These are phyloP conservation scores for Kwoniella dejecticola DNA, from an alignment of 768 basidiomycete genomes.

Conservation along the genomic window DNA sequence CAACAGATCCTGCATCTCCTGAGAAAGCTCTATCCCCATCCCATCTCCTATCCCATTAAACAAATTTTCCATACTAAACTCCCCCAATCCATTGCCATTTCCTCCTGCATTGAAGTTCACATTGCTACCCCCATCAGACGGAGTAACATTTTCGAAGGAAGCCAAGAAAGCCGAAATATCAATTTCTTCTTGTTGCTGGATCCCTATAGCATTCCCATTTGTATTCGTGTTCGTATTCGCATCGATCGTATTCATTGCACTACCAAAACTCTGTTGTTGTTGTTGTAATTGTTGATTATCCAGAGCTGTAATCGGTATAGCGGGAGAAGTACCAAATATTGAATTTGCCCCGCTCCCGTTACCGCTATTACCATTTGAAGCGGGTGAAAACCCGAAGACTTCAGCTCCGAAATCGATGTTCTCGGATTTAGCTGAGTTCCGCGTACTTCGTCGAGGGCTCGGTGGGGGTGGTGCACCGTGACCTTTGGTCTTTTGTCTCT, in stretches of 20 bases:
- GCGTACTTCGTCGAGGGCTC: conserved; percentile 27
- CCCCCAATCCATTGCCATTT: not conserved
- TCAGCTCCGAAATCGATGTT: conserved; percentile 11
- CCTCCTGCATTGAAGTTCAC: not conserved
- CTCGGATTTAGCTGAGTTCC: conserved; percentile 18
- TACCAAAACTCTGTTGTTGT: not conserved
- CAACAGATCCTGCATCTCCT: conserved; percentile 42
- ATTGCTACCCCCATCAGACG: not conserved
- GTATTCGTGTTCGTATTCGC: not conserved
- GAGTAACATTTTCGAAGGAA: conserved; percentile 13
- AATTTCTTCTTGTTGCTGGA: conserved; percentile 15
- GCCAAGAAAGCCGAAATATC: conserved; percentile 38
- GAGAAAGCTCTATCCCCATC: conserved; percentile 19
- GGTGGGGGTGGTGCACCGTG: conserved; percentile 21
- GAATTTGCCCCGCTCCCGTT: no score
- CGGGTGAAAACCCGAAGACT: conserved; percentile 31
- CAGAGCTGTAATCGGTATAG: conserved; percentile 12
- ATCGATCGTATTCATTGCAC: not conserved
- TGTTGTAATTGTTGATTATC: not conserved
- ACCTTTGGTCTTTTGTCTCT: conserved; percentile 22
- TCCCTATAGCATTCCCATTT: no score
- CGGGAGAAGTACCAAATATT: conserved; percentile 37
- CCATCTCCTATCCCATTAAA: conserved; percentile 24
- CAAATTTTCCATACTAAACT: conserved; percentile 20
- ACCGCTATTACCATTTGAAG: not conserved